These are phyloP conservation scores for Mycena maculata DNA, from an alignment of 768 basidiomycete genomes.

Conservation along the genomic window DNA sequence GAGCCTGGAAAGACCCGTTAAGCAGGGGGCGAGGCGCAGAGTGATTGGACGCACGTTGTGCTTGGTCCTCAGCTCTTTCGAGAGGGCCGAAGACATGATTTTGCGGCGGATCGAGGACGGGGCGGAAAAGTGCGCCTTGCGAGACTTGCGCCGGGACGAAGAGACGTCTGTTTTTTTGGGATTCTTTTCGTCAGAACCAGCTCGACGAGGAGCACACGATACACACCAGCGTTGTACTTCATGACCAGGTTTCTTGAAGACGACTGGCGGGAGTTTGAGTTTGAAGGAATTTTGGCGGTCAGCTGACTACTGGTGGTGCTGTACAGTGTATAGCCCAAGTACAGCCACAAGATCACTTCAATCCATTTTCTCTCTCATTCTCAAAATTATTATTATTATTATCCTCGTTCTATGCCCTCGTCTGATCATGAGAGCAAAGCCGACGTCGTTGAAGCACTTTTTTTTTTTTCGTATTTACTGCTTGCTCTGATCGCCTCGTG, in stretches of 20 bases:
- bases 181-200: not conserved
- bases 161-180: slow-evolving; percentile 85
- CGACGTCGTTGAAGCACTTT: too few species aligned
- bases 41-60: slow-evolving; percentile 75
- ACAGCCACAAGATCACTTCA: too few species aligned
- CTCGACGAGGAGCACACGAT: slow-evolving; percentile 38
- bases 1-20: slow-evolving; percentile 62
- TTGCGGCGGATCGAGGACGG: slow-evolving; percentile 95
- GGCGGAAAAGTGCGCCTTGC: slow-evolving; percentile 97
- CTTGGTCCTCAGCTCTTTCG: slow-evolving; percentile 94
- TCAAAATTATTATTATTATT: too few species aligned
- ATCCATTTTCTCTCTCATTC: too few species aligned
- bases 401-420: too few species aligned
- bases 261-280: slow-evolving; percentile 27
- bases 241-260: slow-evolving; percentile 48
- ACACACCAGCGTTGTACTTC: slow-evolving; percentile 87
- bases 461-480: too few species aligned
- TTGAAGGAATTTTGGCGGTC: slow-evolving; percentile 10
- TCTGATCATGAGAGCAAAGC: too few species aligned
- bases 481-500: too few species aligned
- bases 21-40: slow-evolving; percentile 3
- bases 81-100: slow-evolving; percentile 96
- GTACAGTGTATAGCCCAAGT: not conserved
- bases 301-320: too few species aligned
- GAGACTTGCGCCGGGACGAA: slow-evolving; percentile 95